phyloP scores from a whole-genome alignment of 2,329 filamentous ascomycete genomes.

The Botryotinia calthae region DNA sequence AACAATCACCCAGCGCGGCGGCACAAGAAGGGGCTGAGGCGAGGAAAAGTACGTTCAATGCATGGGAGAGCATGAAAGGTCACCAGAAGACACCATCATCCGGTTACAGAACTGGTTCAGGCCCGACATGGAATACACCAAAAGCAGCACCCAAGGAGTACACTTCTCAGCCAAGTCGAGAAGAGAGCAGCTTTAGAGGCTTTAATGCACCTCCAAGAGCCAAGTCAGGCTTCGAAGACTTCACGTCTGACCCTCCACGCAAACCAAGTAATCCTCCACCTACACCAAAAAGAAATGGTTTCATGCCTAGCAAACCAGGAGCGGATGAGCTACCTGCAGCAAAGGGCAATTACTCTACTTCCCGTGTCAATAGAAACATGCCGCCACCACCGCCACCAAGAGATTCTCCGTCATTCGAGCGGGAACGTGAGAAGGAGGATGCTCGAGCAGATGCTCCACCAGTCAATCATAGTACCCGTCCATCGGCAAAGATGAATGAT shows the following conservation, averaged over 20 bases:
- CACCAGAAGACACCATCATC: slow-evolving; percentile 18
- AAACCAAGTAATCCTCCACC: slow-evolving; percentile 29
- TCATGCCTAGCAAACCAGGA: slow-evolving; percentile 37
- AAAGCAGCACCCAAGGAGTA: slow-evolving; percentile 30
- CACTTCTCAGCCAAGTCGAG: slow-evolving; percentile 29
- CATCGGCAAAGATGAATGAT: slow-evolving; percentile 37
- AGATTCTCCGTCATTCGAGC: slow-evolving; percentile 14
- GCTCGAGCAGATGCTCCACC: slow-evolving; percentile 9
- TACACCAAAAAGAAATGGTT: slow-evolving; percentile 34
- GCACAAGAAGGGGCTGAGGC: slow-evolving; percentile 36
- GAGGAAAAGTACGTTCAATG: slow-evolving; percentile 35
- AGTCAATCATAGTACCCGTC: slow-evolving; percentile 19
- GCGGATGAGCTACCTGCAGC: slow-evolving; percentile 38
- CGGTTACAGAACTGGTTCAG: slow-evolving; percentile 21
- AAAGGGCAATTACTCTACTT: slow-evolving; percentile 36
- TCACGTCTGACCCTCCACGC: slow-evolving; percentile 26
- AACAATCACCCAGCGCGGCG: slow-evolving; percentile 31
- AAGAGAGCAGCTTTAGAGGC: slow-evolving; percentile 29
- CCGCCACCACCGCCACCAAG: slow-evolving; percentile 30
- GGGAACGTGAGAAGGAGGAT: slow-evolving; percentile 12
- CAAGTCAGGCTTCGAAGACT: slow-evolving; percentile 30
- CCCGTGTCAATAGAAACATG: slow-evolving; percentile 33
- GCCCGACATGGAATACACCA: slow-evolving; percentile 26
- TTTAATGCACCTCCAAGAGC: slow-evolving; percentile 25
- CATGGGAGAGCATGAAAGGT: slow-evolving; percentile 38